Conservation (phyloP, 1,284 basidiomycete species). For the Rugosomyces carneus region DNA sequence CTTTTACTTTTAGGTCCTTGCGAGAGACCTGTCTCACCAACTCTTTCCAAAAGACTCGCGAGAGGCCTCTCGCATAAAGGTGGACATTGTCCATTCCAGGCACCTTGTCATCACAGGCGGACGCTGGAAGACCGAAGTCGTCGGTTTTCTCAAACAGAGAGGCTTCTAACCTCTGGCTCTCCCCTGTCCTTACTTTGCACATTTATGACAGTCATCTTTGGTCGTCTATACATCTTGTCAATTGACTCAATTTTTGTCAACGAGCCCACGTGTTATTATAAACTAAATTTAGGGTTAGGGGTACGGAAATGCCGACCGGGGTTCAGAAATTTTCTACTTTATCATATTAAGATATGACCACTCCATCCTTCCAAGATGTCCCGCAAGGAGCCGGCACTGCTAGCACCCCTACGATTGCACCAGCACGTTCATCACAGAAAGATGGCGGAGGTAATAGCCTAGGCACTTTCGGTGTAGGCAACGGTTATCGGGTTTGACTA, state of each 20-base stretch:
- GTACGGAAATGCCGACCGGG: background rate
- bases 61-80: constrained; percentile 41
- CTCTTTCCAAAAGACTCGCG: constrained; percentile 41
- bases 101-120: constrained; percentile 55
- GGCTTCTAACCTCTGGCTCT: constrained; percentile 41
- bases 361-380: constrained; percentile 26
- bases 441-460: constrained; percentile 55
- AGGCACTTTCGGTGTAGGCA: constrained; percentile 76
- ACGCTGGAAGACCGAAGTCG: constrained; percentile 50
- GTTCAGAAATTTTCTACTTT: background rate
- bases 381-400: constrained; percentile 32
- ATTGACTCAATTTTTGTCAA: background rate
- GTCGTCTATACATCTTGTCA: background rate
- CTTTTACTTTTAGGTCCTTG: constrained; percentile 39
- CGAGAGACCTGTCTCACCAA: constrained; percentile 40
- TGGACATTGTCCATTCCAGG: constrained; percentile 38
- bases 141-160: constrained; percentile 50
- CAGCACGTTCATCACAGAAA: constrained; percentile 51
- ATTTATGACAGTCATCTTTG: background rate
- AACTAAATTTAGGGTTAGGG: constrained; percentile 20
- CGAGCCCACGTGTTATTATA: too few species aligned
- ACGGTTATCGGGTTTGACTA: constrained; percentile 8
- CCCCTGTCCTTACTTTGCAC: background rate
- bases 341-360: too few species aligned
- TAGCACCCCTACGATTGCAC: constrained; percentile 37